These are phyloP conservation scores for Vaccinium vitisidaea DNA, from an alignment of 148 eudicot species.

Conservation along the genomic window DNA sequence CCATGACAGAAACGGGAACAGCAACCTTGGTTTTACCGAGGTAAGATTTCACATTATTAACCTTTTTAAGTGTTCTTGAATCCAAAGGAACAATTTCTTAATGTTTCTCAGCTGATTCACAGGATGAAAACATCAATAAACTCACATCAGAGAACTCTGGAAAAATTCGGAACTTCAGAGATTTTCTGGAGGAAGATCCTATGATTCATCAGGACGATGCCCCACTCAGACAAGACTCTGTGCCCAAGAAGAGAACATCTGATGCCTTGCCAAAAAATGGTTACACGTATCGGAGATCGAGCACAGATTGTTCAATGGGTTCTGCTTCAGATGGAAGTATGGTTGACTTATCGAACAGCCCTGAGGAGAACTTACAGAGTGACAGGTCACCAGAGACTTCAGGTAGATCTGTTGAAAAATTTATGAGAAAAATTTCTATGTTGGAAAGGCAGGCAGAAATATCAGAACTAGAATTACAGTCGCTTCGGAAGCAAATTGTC, in stretches of 20 bases:
- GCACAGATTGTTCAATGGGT: slow-evolving; percentile 43
- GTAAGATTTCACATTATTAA: slow-evolving; percentile 18
- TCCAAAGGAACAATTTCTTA: slow-evolving; percentile 18
- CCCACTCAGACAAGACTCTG: slow-evolving; percentile 18
- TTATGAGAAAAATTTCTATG: slow-evolving; percentile 42
- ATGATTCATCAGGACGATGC: slow-evolving; percentile 19
- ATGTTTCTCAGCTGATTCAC: slow-evolving; percentile 18
- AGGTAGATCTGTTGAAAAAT: slow-evolving; percentile 36
- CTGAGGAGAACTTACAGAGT: slow-evolving; percentile 30
- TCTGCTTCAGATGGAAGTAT: slow-evolving; percentile 50
- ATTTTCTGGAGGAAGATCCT: slow-evolving; percentile 27
- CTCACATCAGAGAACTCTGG: not conserved
- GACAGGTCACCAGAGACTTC: slow-evolving; percentile 39
- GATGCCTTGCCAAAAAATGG: slow-evolving; percentile 10
- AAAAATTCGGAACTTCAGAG: slow-evolving; percentile 3
- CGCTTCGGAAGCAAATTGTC: slow-evolving; percentile 74
- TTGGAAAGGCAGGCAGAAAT: slow-evolving; percentile 74
- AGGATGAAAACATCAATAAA: slow-evolving; percentile 21
- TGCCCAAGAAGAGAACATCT: slow-evolving; percentile 24
- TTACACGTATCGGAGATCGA: slow-evolving; percentile 24
- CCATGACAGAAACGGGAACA: slow-evolving; percentile 29
- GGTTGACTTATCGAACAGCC: slow-evolving; percentile 26
- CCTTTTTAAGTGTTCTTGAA: not conserved
- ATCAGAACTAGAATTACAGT: slow-evolving; percentile 72
- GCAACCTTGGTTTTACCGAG: slow-evolving; percentile 28